Evolutionary conservation across 257 asterid genomes (phyloP).

Genomic region (Nyctanthes arbortristis): DNA sequence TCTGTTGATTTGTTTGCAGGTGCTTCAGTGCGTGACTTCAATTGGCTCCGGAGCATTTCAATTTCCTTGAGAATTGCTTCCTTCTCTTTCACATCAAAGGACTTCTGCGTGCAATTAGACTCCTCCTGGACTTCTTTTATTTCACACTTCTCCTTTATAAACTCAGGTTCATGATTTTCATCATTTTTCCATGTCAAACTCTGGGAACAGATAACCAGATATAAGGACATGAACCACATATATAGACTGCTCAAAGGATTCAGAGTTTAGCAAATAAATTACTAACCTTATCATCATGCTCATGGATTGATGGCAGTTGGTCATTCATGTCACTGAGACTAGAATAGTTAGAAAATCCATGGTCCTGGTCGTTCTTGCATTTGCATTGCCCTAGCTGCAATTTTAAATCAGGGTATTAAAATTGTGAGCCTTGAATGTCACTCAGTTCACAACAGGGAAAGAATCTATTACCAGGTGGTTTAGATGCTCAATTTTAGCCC

Average conservation of each 20-base stretch:
- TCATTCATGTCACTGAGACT: conserved; percentile 35
- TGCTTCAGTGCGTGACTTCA: conserved; percentile 50
- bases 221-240: not conserved
- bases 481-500: conserved; percentile 68
- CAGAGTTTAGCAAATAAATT: not conserved
- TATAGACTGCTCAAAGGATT: not conserved
- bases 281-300: conserved; percentile 46
- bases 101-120: conserved; percentile 14
- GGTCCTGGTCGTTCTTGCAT: conserved; percentile 36
- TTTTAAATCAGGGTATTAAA: conserved; percentile 12
- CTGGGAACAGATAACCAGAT: conserved; percentile 36
- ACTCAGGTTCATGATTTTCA: conserved; percentile 47
- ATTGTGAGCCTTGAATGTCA: not conserved
- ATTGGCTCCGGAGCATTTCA: conserved; percentile 55
- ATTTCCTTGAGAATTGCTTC: conserved; percentile 75
- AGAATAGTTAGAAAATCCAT: conserved; percentile 29
- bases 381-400: conserved; percentile 71
- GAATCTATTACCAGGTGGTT: conserved; percentile 54
- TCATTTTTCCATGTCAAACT: conserved; percentile 54
- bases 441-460: conserved; percentile 8
- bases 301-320: conserved; percentile 41
- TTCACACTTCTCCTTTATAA: conserved; percentile 55
- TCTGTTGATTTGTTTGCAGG: conserved; percentile 64
- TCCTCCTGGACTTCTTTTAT: conserved; percentile 52
- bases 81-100: conserved; percentile 55